A percentile compares a stretch with the other conserved stretches of the same genome.
Conservation (phyloP, 78 protist species). For the Bigelowiella natans region DNA sequence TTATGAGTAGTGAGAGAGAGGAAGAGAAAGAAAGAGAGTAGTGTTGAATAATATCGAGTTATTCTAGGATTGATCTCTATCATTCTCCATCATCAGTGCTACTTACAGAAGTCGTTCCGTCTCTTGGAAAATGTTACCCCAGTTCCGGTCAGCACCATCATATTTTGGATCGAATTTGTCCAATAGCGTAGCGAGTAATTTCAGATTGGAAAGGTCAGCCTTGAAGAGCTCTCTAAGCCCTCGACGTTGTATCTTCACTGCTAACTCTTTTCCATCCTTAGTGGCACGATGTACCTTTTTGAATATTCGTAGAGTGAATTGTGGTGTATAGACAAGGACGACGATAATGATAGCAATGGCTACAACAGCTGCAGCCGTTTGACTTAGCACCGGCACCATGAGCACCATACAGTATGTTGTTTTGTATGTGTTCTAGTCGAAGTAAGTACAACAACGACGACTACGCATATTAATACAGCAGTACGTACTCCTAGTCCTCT, state of each 20-base stretch:
- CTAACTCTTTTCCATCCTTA: not conserved
- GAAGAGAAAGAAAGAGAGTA: not conserved
- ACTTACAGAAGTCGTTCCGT: not conserved
- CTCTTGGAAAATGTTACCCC: not conserved
- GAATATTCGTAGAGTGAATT: not conserved
- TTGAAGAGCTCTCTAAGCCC: not conserved
- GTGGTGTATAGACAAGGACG: too few species aligned
- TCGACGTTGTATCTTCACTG: not conserved
- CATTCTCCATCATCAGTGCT: too few species aligned
- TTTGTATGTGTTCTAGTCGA: too few species aligned
- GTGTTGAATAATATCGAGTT: too few species aligned
- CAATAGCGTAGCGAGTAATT: not conserved
- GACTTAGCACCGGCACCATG: too few species aligned
- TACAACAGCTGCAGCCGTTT: too few species aligned
- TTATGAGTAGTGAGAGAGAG: not conserved
- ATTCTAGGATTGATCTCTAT: too few species aligned
- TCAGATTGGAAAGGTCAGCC: not conserved
- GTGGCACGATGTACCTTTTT: not conserved
- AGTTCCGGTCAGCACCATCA: not conserved
- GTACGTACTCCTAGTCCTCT: too few species aligned
- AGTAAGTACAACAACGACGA: too few species aligned
- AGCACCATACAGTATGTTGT: too few species aligned
- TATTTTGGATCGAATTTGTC: not conserved
- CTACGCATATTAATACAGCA: too few species aligned
- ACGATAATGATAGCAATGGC: too few species aligned